Conservation (phyloP, 306 rosid species). For the Cicer chorassanicum region DNA sequence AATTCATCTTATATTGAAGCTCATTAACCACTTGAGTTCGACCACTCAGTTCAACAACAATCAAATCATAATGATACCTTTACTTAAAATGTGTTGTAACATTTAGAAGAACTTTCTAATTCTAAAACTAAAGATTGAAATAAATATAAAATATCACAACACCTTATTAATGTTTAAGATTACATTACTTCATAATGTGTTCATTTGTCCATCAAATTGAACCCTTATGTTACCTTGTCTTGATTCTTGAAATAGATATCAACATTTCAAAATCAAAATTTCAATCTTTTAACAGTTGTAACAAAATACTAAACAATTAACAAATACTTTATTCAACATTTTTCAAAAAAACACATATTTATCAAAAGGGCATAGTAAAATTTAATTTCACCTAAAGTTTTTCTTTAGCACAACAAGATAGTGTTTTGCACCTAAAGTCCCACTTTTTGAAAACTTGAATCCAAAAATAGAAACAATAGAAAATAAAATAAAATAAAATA, state of each 20-base stretch:
- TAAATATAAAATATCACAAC: too few species aligned
- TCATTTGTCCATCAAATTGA: background rate
- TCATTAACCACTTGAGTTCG: too few species aligned
- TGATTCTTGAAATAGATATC: background rate
- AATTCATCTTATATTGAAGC: too few species aligned
- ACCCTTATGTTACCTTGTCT: background rate
- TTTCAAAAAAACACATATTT: background rate
- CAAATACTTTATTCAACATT: conserved; percentile 19
- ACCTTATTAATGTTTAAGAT: background rate
- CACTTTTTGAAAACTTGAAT: conserved; percentile 35
- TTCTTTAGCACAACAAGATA: background rate
- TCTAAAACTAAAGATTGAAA: too few species aligned
- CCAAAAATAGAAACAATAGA: conserved; percentile 32
- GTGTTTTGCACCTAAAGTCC: conserved; percentile 23
- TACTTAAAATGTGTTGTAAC: too few species aligned
- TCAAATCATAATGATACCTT: too few species aligned
- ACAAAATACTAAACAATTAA: background rate
- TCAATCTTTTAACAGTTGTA: background rate
- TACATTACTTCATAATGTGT: background rate
- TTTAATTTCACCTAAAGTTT: background rate
- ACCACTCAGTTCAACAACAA: too few species aligned
- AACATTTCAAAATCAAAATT: background rate
- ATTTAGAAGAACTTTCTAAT: too few species aligned
- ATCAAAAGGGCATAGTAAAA: background rate
- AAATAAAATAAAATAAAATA: background rate